Conservation (phyloP, 2,329 filamentous ascomycete species). For the Dactylellina leptospora region DNA sequence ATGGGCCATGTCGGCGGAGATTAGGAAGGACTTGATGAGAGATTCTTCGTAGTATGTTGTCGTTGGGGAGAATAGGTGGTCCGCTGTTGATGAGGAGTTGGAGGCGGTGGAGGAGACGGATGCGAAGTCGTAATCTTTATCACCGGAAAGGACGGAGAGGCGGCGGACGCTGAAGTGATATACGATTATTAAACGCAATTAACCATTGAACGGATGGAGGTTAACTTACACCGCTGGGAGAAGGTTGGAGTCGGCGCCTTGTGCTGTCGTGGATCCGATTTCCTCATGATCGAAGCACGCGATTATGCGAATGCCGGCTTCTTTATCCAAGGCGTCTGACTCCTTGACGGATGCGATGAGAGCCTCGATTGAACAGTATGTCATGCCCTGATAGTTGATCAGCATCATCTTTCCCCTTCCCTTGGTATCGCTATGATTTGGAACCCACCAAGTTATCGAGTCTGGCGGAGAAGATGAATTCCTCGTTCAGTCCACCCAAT, state of each 20-base stretch:
- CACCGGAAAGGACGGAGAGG: constrained; percentile 78
- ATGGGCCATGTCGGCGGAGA: constrained; percentile 98
- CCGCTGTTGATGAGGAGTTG: constrained; percentile 63
- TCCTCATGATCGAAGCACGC: constrained; percentile 98
- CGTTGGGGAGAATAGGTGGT: constrained; percentile 59
- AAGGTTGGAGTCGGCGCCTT: constrained; percentile 91
- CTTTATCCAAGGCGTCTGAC: constrained; percentile 73
- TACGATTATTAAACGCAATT: neutral
- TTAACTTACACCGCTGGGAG: constrained; percentile 75
- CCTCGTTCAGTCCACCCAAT: constrained; percentile 87
- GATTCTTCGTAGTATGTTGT: constrained; percentile 92
- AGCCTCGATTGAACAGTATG: constrained; percentile 87
- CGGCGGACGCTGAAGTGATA: constrained; percentile 70
- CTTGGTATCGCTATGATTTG: neutral
- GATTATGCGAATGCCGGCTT: constrained; percentile 85
- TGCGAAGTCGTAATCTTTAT: constrained; percentile 71
- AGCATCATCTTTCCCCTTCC: neutral
- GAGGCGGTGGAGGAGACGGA: constrained; percentile 64
- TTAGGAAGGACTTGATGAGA: constrained; percentile 85
- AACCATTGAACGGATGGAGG: neutral
- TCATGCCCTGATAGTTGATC: constrained; percentile 71
- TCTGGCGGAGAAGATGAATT: constrained; percentile 94
- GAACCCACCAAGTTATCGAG: constrained; percentile 79
- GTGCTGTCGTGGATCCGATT: constrained; percentile 89
- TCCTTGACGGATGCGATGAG: constrained; percentile 80